phyloP scores from a whole-genome alignment of 2,329 filamentous ascomycete genomes.

The Apiospora kogelbergensis region DNA sequence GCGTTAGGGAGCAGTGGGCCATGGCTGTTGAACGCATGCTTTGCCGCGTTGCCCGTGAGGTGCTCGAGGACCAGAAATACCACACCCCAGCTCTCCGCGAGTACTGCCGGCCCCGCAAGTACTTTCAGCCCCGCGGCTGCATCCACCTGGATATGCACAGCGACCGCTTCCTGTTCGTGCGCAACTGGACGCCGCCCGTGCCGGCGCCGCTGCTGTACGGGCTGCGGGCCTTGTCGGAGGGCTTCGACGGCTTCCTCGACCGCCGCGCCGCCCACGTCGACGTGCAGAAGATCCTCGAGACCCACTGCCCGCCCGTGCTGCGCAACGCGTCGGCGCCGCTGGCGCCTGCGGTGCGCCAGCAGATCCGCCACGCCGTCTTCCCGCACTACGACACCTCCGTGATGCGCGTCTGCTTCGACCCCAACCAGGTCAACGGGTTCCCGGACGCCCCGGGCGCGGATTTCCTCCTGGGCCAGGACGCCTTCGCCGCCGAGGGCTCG shows the following conservation, averaged over 20 bases:
- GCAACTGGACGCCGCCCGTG: neutral
- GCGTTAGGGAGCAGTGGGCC: too few species aligned
- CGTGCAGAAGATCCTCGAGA: neutral
- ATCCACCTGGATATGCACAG: neutral
- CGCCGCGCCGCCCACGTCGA: neutral
- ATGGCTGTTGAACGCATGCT: too few species aligned
- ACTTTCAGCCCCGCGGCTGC: neutral
- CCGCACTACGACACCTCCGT: neutral
- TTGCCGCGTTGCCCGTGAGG: too few species aligned
- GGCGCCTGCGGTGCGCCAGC: neutral
- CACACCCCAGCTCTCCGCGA: too few species aligned
- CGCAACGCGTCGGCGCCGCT: neutral
- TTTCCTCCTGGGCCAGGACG: too few species aligned
- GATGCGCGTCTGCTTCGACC: too few species aligned
- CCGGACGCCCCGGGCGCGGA: too few species aligned
- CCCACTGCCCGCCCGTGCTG: neutral
- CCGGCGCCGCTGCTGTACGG: neutral
- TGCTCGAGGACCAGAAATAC: too few species aligned
- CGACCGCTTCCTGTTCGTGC: neutral
- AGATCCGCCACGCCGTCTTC: neutral
- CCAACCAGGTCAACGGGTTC: too few species aligned
- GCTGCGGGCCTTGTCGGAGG: neutral
- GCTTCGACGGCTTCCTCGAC: neutral
- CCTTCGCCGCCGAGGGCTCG: neutral
- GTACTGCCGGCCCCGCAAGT: accelerated